phyloP scores from a whole-genome alignment of 371 early-diverging fungal genomes.

The Paramicrosporidium saccamoebae region DNA sequence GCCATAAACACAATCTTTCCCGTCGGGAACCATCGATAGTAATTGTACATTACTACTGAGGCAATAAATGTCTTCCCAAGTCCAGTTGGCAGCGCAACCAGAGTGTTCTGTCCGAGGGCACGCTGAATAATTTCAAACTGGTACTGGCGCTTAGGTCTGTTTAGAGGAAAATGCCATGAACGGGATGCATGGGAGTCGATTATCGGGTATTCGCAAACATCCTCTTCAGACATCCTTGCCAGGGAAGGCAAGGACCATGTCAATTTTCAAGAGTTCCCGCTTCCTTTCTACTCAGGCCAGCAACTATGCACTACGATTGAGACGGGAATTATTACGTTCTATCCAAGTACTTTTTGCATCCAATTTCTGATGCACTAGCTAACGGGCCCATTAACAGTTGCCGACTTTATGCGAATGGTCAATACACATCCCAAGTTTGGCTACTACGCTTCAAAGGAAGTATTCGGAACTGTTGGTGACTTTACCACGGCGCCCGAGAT shows the following conservation, averaged over 20 bases:
- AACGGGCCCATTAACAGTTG: too few species aligned
- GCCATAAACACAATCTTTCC: slow-evolving; percentile 64
- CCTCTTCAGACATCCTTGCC: too few species aligned
- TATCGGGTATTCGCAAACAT: too few species aligned
- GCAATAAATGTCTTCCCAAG: slow-evolving; percentile 87
- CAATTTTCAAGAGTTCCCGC: too few species aligned
- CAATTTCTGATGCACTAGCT: too few species aligned
- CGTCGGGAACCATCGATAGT: slow-evolving; percentile 69
- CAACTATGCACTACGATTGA: too few species aligned
- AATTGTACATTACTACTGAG: slow-evolving; percentile 76
- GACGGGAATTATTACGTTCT: too few species aligned
- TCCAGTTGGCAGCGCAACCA: slow-evolving; percentile 62
- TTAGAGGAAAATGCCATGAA: slow-evolving; percentile 48
- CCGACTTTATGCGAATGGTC: too few species aligned
- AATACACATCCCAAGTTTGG: too few species aligned
- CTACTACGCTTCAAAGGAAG: slow-evolving; percentile 63
- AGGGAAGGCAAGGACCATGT: too few species aligned
- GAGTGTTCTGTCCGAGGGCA: slow-evolving; percentile 41
- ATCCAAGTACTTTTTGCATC: too few species aligned
- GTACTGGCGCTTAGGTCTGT: slow-evolving; percentile 40
- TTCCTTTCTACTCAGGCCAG: too few species aligned
- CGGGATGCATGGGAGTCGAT: slow-evolving; percentile 13
- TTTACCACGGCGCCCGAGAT: slow-evolving; percentile 88
- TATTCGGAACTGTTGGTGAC: slow-evolving; percentile 74
- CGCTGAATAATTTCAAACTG: slow-evolving; percentile 50